Evolutionary conservation across 2,329 filamentous ascomycete genomes (phyloP).

Genomic region (Microsporum audouinii): DNA sequence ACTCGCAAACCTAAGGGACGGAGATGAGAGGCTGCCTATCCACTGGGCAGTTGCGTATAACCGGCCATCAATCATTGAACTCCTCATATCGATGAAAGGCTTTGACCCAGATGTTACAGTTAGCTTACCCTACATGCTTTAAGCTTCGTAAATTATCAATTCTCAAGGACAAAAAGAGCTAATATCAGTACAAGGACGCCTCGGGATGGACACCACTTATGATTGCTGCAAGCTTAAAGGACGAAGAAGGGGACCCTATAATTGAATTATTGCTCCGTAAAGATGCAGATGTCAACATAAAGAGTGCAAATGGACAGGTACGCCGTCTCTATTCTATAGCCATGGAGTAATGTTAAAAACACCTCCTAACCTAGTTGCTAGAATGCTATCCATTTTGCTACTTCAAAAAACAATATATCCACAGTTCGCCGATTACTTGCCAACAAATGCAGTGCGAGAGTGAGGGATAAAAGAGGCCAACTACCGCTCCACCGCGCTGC

Average conservation of each 20-base stretch:
- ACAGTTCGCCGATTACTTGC: slow-evolving; percentile 65
- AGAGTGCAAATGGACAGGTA: slow-evolving; percentile 35
- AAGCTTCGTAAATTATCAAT: neutral
- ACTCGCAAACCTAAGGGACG: slow-evolving; percentile 60
- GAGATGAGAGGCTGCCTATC: slow-evolving; percentile 77
- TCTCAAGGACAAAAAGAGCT: neutral
- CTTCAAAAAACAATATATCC: slow-evolving; percentile 80
- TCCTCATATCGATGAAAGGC: slow-evolving; percentile 56
- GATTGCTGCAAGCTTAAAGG: slow-evolving; percentile 39
- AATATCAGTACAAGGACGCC: slow-evolving; percentile 28
- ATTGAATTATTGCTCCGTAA: slow-evolving; percentile 37
- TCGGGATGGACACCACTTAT: slow-evolving; percentile 42
- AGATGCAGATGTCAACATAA: slow-evolving; percentile 36
- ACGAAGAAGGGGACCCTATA: slow-evolving; percentile 35
- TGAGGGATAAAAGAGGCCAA: slow-evolving; percentile 79
- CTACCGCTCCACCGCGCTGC: slow-evolving; percentile 84
- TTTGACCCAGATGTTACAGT: slow-evolving; percentile 81
- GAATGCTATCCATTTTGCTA: slow-evolving; percentile 83
- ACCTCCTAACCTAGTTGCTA: slow-evolving; percentile 26
- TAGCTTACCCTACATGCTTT: slow-evolving; percentile 6
- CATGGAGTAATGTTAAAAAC: neutral
- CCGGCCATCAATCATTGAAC: slow-evolving; percentile 58
- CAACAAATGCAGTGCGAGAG: slow-evolving; percentile 62
- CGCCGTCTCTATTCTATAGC: neutral
- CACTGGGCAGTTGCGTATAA: slow-evolving; percentile 92